Percentiles rank a stretch among this genome's conserved stretches.
Evolutionary conservation across 345 rosid genomes (phyloP).

Genomic region (Eucalyptus pumila): DNA sequence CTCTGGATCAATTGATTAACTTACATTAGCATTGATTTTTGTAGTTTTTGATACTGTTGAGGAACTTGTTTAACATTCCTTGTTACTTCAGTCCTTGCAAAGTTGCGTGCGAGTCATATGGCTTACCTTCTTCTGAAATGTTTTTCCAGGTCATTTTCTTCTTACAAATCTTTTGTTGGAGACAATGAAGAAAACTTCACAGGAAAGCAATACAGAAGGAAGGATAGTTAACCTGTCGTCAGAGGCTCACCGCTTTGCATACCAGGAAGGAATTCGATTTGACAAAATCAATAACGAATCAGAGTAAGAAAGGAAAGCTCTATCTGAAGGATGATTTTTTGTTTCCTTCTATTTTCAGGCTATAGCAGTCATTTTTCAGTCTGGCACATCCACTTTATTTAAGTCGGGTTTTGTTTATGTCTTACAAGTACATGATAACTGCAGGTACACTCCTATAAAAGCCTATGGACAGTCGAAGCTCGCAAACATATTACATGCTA

Average conservation of each 20-base stretch:
- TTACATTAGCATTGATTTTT: background rate
- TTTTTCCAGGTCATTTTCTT: conserved; percentile 53
- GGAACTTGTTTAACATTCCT: background rate
- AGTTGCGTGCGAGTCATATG: background rate
- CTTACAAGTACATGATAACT: background rate
- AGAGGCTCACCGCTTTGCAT: conserved; percentile 19
- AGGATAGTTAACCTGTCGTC: conserved; percentile 53
- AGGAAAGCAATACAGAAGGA: conserved; percentile 38
- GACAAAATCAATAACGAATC: conserved; percentile 34
- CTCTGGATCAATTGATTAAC: background rate
- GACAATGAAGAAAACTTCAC: conserved; percentile 40
- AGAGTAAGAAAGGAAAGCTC: conserved; percentile 9
- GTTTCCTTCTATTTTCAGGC: background rate
- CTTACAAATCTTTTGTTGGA: conserved; percentile 43
- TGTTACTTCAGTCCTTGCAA: background rate
- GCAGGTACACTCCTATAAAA: background rate
- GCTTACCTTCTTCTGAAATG: background rate
- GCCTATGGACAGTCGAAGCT: conserved; percentile 31
- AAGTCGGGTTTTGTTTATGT: background rate
- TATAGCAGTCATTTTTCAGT: background rate
- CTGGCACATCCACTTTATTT: background rate
- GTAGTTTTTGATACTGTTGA: background rate
- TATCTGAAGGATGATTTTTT: background rate
- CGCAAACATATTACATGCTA: conserved; percentile 20
- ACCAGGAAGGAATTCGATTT: conserved; percentile 31